A percentile compares a stretch with the other conserved stretches of the same genome.
phyloP scores from a whole-genome alignment of 2,329 filamentous ascomycete species.

The Furcasterigmium sp. region DNA sequence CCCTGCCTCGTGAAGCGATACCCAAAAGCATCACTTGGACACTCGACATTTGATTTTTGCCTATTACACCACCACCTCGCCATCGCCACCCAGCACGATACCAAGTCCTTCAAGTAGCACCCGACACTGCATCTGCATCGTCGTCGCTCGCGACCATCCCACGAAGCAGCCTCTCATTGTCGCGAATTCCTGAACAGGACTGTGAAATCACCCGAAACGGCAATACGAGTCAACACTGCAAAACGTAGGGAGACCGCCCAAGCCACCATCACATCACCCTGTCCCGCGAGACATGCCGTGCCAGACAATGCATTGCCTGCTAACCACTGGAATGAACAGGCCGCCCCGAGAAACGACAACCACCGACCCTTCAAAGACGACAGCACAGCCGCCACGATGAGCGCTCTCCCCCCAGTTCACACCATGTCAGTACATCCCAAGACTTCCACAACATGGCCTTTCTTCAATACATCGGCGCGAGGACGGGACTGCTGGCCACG shows the following conservation, averaged over 20 bases:
- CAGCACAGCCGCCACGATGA: slow-evolving; percentile 5
- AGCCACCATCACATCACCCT: not conserved
- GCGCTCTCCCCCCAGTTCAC: slow-evolving; percentile 6
- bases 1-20: too few relatives aligned
- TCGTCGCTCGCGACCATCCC: too few relatives aligned
- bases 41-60: too few relatives aligned
- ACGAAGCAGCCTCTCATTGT: too few relatives aligned
- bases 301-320: slow-evolving; percentile 26
- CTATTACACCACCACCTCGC: too few relatives aligned
- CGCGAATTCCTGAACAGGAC: too few relatives aligned
- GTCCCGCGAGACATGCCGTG: not conserved
- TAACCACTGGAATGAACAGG: slow-evolving; percentile 34
- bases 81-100: too few relatives aligned
- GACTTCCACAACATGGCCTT: slow-evolving; percentile 10
- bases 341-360: slow-evolving; percentile 6
- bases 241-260: too few relatives aligned
- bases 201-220: not conserved
- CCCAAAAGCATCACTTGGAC: too few relatives aligned
- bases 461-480: slow-evolving; percentile 13
- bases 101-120: too few relatives aligned
- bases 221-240: slow-evolving; percentile 1
- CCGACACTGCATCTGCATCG: too few relatives aligned
- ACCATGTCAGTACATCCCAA: slow-evolving; percentile 13
- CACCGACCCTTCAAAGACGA: slow-evolving; percentile 7
- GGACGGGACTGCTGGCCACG: slow-evolving; percentile 14